These are phyloP conservation scores for Lactarius deliciosus DNA, from an alignment of 768 basidiomycete species.

Conservation along the genomic window DNA sequence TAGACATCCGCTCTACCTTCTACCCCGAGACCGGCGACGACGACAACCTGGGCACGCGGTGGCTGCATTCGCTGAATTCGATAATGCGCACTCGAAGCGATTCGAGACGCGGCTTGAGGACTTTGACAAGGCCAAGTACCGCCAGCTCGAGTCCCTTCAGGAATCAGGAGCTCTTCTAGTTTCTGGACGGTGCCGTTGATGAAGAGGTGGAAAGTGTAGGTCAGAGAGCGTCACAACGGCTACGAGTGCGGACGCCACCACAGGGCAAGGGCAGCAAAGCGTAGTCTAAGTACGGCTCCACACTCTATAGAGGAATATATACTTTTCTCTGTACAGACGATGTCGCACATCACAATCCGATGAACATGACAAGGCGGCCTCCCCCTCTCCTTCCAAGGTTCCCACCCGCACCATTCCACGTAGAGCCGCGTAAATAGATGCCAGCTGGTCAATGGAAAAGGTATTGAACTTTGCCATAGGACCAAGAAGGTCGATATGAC, in stretches of 20 bases:
- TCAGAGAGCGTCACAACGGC: constrained; percentile 57
- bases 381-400: constrained; percentile 39
- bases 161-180: constrained; percentile 61
- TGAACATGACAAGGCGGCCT: constrained; percentile 34
- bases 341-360: constrained; percentile 54
- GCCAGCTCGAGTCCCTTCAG: constrained; percentile 60
- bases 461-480: constrained; percentile 31
- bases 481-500: constrained; percentile 28
- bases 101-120: constrained; percentile 68
- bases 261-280: constrained; percentile 39
- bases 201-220: constrained; percentile 51
- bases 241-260: constrained; percentile 38
- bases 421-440: constrained; percentile 53
- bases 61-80: too few species aligned
- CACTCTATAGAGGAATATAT: not conserved
- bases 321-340: constrained; percentile 40
- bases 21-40: constrained; percentile 60
- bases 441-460: constrained; percentile 38
- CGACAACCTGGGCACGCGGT: too few species aligned
- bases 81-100: constrained; percentile 53
- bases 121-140: constrained; percentile 70
- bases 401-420: constrained; percentile 56
- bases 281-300: constrained; percentile 33
- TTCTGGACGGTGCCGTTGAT: constrained; percentile 68
- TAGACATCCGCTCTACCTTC: constrained; percentile 48